phyloP scores from a whole-genome alignment of 352 stramenopile genomes.

The Globisporangium uncinulatum region DNA sequence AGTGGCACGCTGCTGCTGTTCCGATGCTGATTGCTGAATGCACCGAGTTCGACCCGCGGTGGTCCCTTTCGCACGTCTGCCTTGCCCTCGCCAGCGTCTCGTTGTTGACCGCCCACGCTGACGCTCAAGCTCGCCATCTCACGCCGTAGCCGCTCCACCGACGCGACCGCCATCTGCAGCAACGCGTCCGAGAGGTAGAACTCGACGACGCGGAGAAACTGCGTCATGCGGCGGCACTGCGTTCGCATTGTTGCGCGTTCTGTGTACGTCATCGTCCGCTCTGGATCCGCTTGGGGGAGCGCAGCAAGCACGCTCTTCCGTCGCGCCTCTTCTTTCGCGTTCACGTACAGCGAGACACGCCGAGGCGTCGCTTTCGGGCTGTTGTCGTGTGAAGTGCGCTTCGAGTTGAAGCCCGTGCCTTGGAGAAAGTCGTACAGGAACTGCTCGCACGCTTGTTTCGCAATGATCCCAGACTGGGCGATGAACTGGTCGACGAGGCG shows the following conservation, averaged over 20 bases:
- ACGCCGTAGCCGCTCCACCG: conserved; percentile 29
- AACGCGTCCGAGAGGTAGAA: conserved; percentile 84
- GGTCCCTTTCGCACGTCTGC: conserved; percentile 1
- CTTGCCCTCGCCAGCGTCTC: not conserved
- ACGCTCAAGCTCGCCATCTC: conserved; percentile 41
- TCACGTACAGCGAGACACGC: conserved; percentile 6
- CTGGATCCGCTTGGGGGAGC: conserved; percentile 14
- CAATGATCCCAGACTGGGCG: conserved; percentile 40
- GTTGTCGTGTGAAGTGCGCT: too few relatives aligned
- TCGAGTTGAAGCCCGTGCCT: conserved; percentile 44
- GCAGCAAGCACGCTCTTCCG: conserved; percentile 16
- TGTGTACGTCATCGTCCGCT: conserved; percentile 92
- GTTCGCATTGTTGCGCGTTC: conserved; percentile 88
- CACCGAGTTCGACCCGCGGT: not conserved
- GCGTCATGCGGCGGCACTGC: conserved; percentile 88
- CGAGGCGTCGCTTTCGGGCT: not conserved
- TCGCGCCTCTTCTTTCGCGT: conserved; percentile 10
- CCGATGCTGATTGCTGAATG: not conserved
- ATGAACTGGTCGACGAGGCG: conserved; percentile 58
- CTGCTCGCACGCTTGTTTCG: conserved; percentile 59
- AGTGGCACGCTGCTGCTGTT: conserved; percentile 21
- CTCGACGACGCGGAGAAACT: conserved; percentile 90
- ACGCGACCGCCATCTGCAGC: conserved; percentile 64
- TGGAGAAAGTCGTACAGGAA: conserved; percentile 54
- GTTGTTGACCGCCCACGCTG: conserved; percentile 1